Evolutionary conservation across 1,284 basidiomycete species (phyloP).

Genomic region (Trichosporon inkin): DNA sequence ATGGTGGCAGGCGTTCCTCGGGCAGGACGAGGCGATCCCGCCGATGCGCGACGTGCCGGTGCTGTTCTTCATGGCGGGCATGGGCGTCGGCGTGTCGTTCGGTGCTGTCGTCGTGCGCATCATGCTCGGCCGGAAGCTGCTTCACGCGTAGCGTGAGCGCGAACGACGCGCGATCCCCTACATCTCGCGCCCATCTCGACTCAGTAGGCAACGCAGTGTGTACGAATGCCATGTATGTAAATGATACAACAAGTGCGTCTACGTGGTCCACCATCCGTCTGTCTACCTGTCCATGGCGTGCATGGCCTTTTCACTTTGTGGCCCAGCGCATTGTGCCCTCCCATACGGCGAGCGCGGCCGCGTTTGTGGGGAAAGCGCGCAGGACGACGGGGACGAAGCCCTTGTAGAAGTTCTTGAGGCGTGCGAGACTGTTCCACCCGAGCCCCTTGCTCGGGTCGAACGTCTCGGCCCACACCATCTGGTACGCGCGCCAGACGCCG

Average conservation of each 20-base stretch:
- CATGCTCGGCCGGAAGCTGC: constrained; percentile 6
- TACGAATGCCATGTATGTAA: too few species aligned
- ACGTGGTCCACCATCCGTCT: too few species aligned
- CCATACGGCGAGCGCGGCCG: constrained; percentile 49
- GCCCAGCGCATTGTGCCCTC: constrained; percentile 47
- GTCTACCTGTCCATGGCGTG: too few species aligned
- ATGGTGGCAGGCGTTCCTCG: constrained; percentile 11
- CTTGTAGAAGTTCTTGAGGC: constrained; percentile 46
- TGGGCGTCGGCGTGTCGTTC: constrained; percentile 19
- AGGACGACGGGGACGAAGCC: constrained; percentile 48
- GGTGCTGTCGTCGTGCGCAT: constrained; percentile 16
- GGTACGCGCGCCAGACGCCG: constrained; percentile 41
- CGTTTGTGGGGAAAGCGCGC: constrained; percentile 49
- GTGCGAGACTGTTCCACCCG: constrained; percentile 37
- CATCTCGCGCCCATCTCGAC: too few species aligned
- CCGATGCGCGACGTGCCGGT: constrained; percentile 15
- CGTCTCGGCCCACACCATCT: constrained; percentile 41
- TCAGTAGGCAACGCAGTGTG: too few species aligned
- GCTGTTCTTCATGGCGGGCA: constrained; percentile 20
- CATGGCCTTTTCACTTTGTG: too few species aligned
- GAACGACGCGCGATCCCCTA: not conserved
- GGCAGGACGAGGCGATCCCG: constrained; percentile 12
- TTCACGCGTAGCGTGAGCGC: not conserved
- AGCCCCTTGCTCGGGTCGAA: constrained; percentile 30
- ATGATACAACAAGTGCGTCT: too few species aligned